These are phyloP conservation scores for Clausena lansium DNA, from an alignment of 345 rosid species.

Conservation along the genomic window DNA sequence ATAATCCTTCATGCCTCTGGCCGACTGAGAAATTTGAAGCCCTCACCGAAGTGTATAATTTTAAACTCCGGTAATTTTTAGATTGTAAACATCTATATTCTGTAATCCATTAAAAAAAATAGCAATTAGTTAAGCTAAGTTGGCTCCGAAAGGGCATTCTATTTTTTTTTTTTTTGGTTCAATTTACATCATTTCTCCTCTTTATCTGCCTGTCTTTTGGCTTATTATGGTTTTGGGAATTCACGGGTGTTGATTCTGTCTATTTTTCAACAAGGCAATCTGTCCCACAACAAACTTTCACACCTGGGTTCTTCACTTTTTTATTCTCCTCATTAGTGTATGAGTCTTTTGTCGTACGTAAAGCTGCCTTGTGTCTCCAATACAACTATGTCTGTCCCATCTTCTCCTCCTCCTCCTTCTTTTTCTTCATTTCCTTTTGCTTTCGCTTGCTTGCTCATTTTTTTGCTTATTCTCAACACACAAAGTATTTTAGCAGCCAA, in stretches of 20 bases:
- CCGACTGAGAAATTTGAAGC: too few relatives aligned
- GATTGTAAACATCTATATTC: too few relatives aligned
- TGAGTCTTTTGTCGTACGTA: slow-evolving; percentile 33
- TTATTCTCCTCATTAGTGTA: slow-evolving; percentile 21
- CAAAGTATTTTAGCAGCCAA: slow-evolving; percentile 11
- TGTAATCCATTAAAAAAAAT: too few relatives aligned
- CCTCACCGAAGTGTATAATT: too few relatives aligned
- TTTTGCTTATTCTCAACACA: slow-evolving; percentile 21
- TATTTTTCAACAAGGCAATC: slow-evolving; percentile 5
- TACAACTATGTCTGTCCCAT: slow-evolving; percentile 39
- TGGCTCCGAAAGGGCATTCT: background rate
- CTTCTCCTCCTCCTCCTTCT: slow-evolving; percentile 26
- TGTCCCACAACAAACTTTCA: slow-evolving; percentile 20
- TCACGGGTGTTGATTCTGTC: slow-evolving; percentile 46
- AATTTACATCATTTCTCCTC: background rate
- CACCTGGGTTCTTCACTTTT: background rate
- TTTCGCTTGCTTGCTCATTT: slow-evolving; percentile 33
- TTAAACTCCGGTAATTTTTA: too few relatives aligned
- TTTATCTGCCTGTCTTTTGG: background rate
- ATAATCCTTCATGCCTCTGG: too few relatives aligned
- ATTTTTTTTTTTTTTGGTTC: background rate
- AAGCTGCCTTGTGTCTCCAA: slow-evolving; percentile 13
- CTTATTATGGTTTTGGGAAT: slow-evolving; percentile 5
- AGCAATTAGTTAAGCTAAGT: background rate
- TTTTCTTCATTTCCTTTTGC: slow-evolving; percentile 22